Percentiles rank a stretch among this genome's conserved stretches.
Conservation (phyloP, 2,329 filamentous ascomycete species). For the Aureobasidium mangrovei region DNA sequence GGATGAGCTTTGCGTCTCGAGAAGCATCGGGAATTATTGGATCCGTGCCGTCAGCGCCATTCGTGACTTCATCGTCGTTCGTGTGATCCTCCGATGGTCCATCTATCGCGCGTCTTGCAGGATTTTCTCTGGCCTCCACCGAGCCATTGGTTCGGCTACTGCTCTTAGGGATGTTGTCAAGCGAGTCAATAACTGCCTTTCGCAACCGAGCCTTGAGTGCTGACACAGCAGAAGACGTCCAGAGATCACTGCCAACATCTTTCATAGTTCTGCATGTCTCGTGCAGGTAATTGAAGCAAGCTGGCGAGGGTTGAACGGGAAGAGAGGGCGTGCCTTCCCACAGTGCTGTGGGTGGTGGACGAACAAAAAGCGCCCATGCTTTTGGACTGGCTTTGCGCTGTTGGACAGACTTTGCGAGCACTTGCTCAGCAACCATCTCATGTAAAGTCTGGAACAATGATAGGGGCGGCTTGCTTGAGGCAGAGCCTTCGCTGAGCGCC, state of each 20-base stretch:
- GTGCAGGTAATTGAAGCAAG: constrained; percentile 62
- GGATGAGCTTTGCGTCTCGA: constrained; percentile 26
- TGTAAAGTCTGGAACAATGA: constrained; percentile 58
- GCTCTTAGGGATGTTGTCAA: constrained; percentile 25
- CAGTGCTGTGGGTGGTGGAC: constrained; percentile 54
- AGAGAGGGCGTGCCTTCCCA: constrained; percentile 74
- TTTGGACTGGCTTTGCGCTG: background rate
- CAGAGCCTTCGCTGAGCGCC: constrained; percentile 31
- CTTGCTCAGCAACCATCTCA: constrained; percentile 46
- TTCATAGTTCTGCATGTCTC: constrained; percentile 60
- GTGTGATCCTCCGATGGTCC: no score
- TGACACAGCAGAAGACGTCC: constrained; percentile 60
- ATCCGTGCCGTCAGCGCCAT: background rate
- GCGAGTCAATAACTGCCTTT: constrained; percentile 40
- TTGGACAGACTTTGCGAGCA: constrained; percentile 29
- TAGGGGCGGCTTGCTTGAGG: constrained; percentile 44
- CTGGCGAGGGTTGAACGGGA: constrained; percentile 69
- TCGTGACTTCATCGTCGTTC: constrained; percentile 11
- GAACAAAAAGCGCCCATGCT: constrained; percentile 4
- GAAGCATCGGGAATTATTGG: constrained; percentile 16
- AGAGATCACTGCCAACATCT: constrained; percentile 64
- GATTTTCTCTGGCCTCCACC: background rate
- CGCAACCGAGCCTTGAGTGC: constrained; percentile 53
- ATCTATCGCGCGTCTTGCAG: no score
- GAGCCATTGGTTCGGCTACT: constrained; percentile 7